A percentile compares a stretch with the other conserved stretches of the same genome.
Evolutionary conservation across 148 eudicot species (phyloP).

Genomic region (Nepenthes gracilis): DNA sequence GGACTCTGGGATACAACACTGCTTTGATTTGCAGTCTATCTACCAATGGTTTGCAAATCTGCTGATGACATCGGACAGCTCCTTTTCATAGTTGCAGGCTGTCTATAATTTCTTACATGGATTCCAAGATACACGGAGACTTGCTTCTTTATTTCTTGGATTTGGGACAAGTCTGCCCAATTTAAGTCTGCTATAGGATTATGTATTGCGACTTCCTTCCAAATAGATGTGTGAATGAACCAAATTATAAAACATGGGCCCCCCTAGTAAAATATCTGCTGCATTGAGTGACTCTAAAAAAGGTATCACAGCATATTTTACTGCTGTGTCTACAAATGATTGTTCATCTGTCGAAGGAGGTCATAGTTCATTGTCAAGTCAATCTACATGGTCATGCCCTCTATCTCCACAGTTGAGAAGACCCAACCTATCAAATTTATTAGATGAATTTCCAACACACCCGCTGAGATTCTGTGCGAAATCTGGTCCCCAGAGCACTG

Average conservation of each 20-base stretch:
- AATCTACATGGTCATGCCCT: conserved; percentile 15
- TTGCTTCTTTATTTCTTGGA: too few species aligned
- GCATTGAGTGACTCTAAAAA: conserved; percentile 7
- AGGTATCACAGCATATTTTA: conserved; percentile 8
- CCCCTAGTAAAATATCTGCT: conserved; percentile 8
- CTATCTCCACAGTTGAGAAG: conserved; percentile 7
- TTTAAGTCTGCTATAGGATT: neutral
- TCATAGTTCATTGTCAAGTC: conserved; percentile 10
- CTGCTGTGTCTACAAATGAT: conserved; percentile 5
- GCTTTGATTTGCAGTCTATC: too few species aligned
- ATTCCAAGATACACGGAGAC: too few species aligned
- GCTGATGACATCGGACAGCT: too few species aligned
- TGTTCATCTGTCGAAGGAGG: conserved; percentile 6
- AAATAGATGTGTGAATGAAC: neutral
- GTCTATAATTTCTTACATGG: too few species aligned
- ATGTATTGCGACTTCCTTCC: too few species aligned
- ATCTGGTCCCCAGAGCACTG: conserved; percentile 9
- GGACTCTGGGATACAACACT: too few species aligned
- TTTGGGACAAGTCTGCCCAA: neutral
- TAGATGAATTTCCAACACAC: neutral
- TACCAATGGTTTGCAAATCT: too few species aligned
- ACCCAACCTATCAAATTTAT: neutral
- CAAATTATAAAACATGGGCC: conserved; percentile 10
- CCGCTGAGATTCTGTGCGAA: conserved; percentile 4
- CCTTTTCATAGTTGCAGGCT: too few species aligned